Evolutionary conservation across 805 yeast genomes (phyloP), one percentile per base, ranked within the genome.

Genomic region (Ogataea ganodermae): DNA sequence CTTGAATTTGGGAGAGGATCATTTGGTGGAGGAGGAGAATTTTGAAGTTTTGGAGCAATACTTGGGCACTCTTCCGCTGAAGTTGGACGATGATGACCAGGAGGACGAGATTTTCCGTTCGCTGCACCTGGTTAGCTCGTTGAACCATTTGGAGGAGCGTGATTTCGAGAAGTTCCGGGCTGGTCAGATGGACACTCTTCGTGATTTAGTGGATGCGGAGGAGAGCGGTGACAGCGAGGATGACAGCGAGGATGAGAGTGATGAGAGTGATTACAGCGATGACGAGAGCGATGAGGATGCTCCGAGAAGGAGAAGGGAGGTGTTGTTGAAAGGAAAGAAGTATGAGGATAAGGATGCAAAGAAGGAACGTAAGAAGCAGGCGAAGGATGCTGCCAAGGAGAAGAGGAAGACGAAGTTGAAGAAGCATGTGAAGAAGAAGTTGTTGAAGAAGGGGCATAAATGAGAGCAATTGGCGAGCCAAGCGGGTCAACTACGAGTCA

Each of bases 81-180:
- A 86, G 58, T 68, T 75, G 14, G 75, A 73, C 26, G 83, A 76
- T 42, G 65, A 66, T 35, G 63, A 57, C 31, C 75, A 73, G 48
- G 78, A 77, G 46, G 99, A 94, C 65, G 96, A 88, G 45, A 82
- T 94, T 5, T 94, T 94, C 67, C 74, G 99, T 63, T 81, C 91
- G 4, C 60, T 86, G 44, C 89, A 87, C 66, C 69, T 87, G 57
- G 89, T 87, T 26, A 75, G 91, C 60, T 83, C 94, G 47, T 68
- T 94, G 70, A 82, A 89, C 69, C 81, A 92, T 71, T 62, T 91
- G 64, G 88, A 94, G 62, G 99, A 94, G 61, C 76, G 96, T 50
- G 99, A 94, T 64, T 89, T 87, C 56, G 83, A 80, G 40, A 84
- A 86, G 58, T 86, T 87, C 55, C 73, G 82, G 1, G 80, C 82